These are phyloP conservation scores for Carex arenaria DNA, from an alignment of 202 grass and related monocot species.

Conservation along the genomic window DNA sequence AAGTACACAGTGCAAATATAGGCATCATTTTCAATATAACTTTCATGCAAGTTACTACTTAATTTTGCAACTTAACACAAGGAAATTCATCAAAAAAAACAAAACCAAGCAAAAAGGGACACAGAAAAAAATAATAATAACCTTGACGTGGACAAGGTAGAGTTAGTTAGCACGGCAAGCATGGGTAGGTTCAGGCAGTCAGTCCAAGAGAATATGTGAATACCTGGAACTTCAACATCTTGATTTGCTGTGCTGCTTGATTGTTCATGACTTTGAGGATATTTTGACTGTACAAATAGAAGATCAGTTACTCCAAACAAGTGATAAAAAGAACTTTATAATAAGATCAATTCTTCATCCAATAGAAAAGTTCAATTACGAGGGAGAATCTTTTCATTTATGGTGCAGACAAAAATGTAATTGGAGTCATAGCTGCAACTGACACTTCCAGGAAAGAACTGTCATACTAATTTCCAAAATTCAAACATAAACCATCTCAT, in stretches of 20 bases:
- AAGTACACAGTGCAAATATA: not conserved
- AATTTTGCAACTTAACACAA: not conserved
- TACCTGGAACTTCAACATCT: constrained; percentile 23
- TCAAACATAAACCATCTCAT: not conserved
- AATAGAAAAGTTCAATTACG: not conserved
- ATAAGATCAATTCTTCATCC: not conserved
- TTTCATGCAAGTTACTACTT: not conserved
- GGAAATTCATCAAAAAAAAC: not conserved
- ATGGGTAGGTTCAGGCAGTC: constrained; percentile 62
- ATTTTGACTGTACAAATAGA: constrained; percentile 25
- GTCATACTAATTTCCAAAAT: not conserved
- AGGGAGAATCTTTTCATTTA: not conserved
- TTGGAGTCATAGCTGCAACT: not conserved
- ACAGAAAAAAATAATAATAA: constrained; percentile 32
- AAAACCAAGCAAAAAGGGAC: constrained; percentile 2
- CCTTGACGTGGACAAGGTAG: constrained; percentile 77
- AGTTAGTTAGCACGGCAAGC: constrained; percentile 69
- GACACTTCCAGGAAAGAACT: not conserved
- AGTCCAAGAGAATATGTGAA: constrained; percentile 69
- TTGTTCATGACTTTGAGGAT: constrained; percentile 9
- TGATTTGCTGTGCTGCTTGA: not conserved
- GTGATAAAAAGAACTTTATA: not conserved
- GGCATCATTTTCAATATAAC: not conserved
- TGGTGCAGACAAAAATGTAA: not conserved
- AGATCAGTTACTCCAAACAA: constrained; percentile 9